Evolutionary conservation across 2,329 filamentous ascomycete genomes (phyloP).

Genomic region (Sporothrix euskadiensis): DNA sequence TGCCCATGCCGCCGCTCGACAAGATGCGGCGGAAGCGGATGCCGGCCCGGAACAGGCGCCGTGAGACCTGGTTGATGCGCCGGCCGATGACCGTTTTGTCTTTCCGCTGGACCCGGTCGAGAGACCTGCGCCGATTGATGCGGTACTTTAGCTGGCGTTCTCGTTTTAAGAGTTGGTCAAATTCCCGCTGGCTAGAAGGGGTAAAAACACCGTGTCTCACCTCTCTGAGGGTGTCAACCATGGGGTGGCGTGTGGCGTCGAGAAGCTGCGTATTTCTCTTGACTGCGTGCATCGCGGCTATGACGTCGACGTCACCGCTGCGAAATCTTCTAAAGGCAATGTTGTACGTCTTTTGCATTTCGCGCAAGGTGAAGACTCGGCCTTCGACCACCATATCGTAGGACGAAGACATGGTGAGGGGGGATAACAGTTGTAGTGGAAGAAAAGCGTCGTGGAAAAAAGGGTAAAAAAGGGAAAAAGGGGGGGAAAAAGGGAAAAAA

Average conservation of each 20-base stretch:
- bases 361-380: not conserved
- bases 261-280: too few relatives aligned
- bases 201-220: not conserved
- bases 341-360: not conserved
- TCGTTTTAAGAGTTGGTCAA: not conserved
- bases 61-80: conserved; percentile 10
- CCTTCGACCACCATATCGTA: not conserved
- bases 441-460: too few relatives aligned
- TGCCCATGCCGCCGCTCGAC: conserved; percentile 29
- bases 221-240: too few relatives aligned
- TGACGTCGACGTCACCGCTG: not conserved
- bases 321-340: not conserved
- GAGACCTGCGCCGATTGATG: not conserved
- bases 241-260: not conserved
- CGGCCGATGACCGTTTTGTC: not conserved
- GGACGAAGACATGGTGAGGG: not conserved
- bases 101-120: not conserved
- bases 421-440: not conserved
- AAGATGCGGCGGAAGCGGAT: conserved; percentile 30
- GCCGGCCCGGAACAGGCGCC: conserved; percentile 17
- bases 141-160: not conserved
- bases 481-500: not conserved
- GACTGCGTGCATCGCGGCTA: too few relatives aligned
- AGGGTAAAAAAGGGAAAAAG: not conserved
- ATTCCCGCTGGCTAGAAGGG: not conserved